Evolutionary conservation across 83 land plant species (phyloP).

Genomic region (Picea mariana): DNA sequence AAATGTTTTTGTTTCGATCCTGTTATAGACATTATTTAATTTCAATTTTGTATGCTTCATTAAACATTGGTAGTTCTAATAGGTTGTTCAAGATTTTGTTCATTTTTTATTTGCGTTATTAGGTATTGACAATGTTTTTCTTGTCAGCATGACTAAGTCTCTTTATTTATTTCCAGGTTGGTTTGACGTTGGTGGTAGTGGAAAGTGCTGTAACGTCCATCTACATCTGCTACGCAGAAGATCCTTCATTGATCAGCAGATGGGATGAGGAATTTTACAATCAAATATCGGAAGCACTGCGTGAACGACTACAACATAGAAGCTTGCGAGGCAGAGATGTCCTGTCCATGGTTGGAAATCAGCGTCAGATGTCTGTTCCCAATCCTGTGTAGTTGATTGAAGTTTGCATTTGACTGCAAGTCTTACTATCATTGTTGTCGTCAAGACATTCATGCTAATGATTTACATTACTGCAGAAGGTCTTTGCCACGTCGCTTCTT

Average conservation of each 20-base stretch:
- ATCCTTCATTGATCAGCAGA: slow-evolving; percentile 72
- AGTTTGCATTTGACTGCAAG: too few species aligned
- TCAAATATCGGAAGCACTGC: slow-evolving; percentile 79
- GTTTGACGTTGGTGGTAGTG: slow-evolving; percentile 82
- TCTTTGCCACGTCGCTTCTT: too few species aligned
- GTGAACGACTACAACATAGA: slow-evolving; percentile 80
- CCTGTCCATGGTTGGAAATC: slow-evolving; percentile 21
- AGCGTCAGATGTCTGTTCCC: slow-evolving; percentile 8
- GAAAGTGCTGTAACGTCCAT: slow-evolving; percentile 97
- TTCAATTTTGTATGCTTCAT: neutral
- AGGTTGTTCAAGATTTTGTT: neutral
- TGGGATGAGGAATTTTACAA: slow-evolving; percentile 91
- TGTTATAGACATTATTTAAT: neutral
- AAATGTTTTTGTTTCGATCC: neutral
- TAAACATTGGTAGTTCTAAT: neutral
- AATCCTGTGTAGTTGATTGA: neutral
- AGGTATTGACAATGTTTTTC: neutral
- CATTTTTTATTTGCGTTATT: neutral
- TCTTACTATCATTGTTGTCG: too few species aligned
- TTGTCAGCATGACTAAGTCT: neutral
- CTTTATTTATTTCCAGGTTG: slow-evolving; percentile 54
- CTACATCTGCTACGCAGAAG: slow-evolving; percentile 89
- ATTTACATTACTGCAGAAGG: too few species aligned
- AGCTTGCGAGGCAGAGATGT: slow-evolving; percentile 68
- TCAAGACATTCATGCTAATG: too few species aligned